phyloP scores from a whole-genome alignment of 345 rosid species.

The Acer campestre region DNA sequence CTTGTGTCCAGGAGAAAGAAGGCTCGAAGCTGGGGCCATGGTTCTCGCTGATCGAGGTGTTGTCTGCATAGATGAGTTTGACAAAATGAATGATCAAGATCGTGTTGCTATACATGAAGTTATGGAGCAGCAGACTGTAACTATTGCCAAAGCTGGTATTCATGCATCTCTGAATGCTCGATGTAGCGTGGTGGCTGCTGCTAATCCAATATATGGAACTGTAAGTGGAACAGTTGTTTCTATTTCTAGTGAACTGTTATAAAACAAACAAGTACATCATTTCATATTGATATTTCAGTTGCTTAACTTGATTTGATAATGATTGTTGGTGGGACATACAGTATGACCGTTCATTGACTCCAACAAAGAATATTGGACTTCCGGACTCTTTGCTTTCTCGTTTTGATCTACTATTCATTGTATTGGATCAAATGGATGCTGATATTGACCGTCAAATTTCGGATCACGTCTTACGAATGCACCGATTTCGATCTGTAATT shows the following conservation, averaged over 20 bases:
- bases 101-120: constrained; percentile 99
- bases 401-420: constrained; percentile 92
- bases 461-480: constrained; percentile 98
- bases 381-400: constrained; percentile 99
- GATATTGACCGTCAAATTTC: constrained; percentile 87
- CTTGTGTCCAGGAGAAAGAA: constrained; percentile 79
- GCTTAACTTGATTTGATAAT: constrained; percentile 15
- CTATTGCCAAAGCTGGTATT: constrained; percentile 98
- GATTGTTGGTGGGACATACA: constrained; percentile 39
- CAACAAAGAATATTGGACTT: constrained; percentile 98
- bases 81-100: constrained; percentile 99
- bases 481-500: constrained; percentile 67
- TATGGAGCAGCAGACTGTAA: constrained; percentile 99
- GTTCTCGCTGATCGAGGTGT: constrained; percentile 98
- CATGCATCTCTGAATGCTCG: constrained; percentile 98
- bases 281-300: constrained; percentile 7
- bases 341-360: constrained; percentile 98
- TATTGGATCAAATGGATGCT: constrained; percentile 99
- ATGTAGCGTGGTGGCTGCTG: constrained; percentile 99
- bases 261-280: not conserved
- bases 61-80: constrained; percentile 97
- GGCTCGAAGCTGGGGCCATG: constrained; percentile 99
- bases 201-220: constrained; percentile 98
- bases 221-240: constrained; percentile 47
- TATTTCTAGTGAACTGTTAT: constrained; percentile 1